Base-by-base conservation (phyloP, 2,329 filamentous ascomycete species). In the Colletotrichum cereale region DNA sequence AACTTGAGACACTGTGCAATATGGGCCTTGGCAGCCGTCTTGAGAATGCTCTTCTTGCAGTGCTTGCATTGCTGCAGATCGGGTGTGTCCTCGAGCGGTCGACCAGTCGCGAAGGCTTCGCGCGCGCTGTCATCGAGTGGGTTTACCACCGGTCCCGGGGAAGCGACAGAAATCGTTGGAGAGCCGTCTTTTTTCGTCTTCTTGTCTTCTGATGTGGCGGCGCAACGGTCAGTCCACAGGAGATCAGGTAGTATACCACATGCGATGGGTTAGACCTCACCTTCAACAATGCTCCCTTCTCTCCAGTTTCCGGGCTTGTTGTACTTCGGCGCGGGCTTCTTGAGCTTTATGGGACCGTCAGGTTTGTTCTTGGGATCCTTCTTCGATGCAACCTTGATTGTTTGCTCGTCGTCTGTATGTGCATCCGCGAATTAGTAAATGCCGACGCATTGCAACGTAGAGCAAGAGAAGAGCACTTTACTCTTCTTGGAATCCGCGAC, bases 1-100 rank as follows among this genome's bases (percentile, higher is more conserved):
- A 95, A 89, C 75, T 91, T 92, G 68, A 98, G 84, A 77, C 96
- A 99, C 56, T 92, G 90, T 47, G 92, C 91, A 72, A 97, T 94
- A 78, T 99, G 96, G 24, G 89, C 89, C 70, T 92, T 91, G 2
- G 93, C 92, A 0, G 90, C 91, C 40, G 90, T 90, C 76, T 92
- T 93, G 18, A 96, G 86, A 16, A 97, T 89, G 62, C 93, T 93
- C 77, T 97, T 95, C 82, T 96, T 97, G 84, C 96, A 99, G 80
- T 97, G 94, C 80, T 96, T 98, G 87, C 96, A 99, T 75, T 92
- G 88, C 62, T 96, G 91, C 12, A 94, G 88, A 74, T 97, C 94
- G 14, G 93, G 89, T 67, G 86, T 87, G 78, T 97, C 95, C 76
- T 95, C 91, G 75, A 97, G 87, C 0, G 95, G 94, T 69, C 92